These are phyloP conservation scores for Talaromyces stipitatus DNA, from an alignment of 495 filamentous ascomycete genomes.

Conservation along the genomic window DNA sequence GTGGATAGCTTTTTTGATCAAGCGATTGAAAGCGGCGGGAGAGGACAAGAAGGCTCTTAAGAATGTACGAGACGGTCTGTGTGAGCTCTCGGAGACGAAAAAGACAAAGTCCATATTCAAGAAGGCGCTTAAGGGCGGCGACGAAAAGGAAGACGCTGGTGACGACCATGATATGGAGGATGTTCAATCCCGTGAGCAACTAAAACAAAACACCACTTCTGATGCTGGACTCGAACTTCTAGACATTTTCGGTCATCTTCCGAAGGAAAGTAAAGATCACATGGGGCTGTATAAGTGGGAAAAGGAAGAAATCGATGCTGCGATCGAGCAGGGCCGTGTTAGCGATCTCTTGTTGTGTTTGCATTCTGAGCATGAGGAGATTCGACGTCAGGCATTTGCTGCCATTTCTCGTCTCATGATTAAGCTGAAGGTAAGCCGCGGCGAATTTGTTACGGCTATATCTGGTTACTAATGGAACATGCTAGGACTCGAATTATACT, in stretches of 20 bases:
- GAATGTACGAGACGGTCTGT: constrained; percentile 30
- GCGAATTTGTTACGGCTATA: constrained; percentile 2
- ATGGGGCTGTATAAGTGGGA: constrained; percentile 54
- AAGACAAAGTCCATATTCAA: constrained; percentile 30
- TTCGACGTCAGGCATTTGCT: constrained; percentile 67
- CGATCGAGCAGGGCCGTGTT: constrained; percentile 64
- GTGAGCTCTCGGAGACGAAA: constrained; percentile 29
- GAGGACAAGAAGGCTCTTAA: constrained; percentile 34
- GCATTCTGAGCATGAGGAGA: constrained; percentile 62
- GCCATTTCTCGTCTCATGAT: constrained; percentile 56
- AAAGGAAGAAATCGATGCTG: constrained; percentile 62
- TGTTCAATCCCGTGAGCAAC: constrained; percentile 2
- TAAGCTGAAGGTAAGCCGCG: constrained; percentile 47
- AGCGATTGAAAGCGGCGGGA: constrained; percentile 35
- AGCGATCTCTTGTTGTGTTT: constrained; percentile 64
- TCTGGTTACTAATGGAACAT: constrained; percentile 7
- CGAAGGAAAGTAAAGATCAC: constrained; percentile 32
- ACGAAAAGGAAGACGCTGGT: constrained; percentile 10
- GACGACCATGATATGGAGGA: constrained; percentile 17
- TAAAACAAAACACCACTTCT: background rate
- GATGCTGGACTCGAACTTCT: constrained; percentile 21
- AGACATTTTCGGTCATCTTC: constrained; percentile 34
- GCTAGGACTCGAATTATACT: constrained; percentile 54
- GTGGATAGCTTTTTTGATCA: constrained; percentile 47
- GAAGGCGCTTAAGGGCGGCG: constrained; percentile 30